Conservation (phyloP, 768 basidiomycete genomes). For the Kwoniella pini region DNA sequence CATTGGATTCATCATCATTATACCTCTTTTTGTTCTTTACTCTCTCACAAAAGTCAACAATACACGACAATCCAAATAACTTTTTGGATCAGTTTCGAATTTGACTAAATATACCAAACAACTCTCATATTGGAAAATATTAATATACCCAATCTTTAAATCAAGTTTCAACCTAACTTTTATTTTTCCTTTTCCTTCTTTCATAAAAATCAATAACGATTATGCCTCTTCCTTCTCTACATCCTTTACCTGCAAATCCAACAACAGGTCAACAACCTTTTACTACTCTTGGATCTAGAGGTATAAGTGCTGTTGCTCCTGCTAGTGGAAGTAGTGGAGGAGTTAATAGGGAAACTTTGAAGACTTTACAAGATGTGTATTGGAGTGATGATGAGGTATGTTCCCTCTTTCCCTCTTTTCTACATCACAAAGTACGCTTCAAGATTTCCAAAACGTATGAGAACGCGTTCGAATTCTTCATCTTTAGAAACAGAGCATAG, state of each 20-base stretch:
- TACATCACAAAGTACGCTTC: too few species aligned
- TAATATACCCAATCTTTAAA: too few species aligned
- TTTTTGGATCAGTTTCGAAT: neutral
- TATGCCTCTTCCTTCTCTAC: conserved; percentile 40
- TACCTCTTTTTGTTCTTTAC: neutral
- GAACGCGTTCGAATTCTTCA: too few species aligned
- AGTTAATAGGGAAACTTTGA: conserved; percentile 51
- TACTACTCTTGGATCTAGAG: conserved; percentile 16
- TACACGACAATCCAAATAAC: neutral
- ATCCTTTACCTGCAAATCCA: conserved; percentile 47
- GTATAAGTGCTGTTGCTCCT: conserved; percentile 16
- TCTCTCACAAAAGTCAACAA: conserved; percentile 1
- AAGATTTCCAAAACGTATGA: too few species aligned
- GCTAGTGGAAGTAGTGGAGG: conserved; percentile 36
- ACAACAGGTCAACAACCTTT: conserved; percentile 43
- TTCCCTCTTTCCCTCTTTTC: neutral
- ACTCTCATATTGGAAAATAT: too few species aligned
- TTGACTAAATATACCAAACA: conserved; percentile 1
- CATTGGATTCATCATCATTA: neutral
- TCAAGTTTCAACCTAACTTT: neutral
- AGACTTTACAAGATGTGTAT: conserved; percentile 53
- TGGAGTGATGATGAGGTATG: conserved; percentile 56
- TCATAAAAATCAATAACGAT: neutral
- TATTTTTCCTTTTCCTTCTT: conserved; percentile 1
- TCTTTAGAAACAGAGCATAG: too few species aligned